Evolutionary conservation across 306 rosid species (phyloP).

Genomic region (Vigna radiata): DNA sequence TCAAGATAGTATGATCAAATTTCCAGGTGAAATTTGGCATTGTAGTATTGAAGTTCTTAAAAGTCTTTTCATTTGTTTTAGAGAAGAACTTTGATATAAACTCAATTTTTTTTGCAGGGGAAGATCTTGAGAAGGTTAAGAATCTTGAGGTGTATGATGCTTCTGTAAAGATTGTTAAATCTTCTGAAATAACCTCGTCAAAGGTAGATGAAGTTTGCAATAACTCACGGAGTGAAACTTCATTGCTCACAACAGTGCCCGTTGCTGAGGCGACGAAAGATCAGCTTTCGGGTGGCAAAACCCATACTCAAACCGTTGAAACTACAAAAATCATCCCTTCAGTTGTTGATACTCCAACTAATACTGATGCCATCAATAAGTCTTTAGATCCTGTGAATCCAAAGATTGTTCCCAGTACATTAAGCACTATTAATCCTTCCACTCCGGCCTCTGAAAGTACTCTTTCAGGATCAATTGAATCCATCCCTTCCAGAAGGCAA

Average conservation of each 20-base stretch:
- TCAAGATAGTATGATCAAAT: conserved; percentile 46
- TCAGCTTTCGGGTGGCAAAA: conserved; percentile 47
- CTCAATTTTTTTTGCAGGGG: conserved; percentile 57
- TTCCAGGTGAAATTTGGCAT: conserved; percentile 54
- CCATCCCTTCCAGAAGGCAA: conserved; percentile 65
- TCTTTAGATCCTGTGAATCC: conserved; percentile 48
- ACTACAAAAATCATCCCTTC: conserved; percentile 47
- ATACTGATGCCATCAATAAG: conserved; percentile 49
- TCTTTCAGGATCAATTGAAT: conserved; percentile 58
- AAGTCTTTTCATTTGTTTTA: conserved; percentile 15
- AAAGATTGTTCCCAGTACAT: conserved; percentile 51
- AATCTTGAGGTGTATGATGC: conserved; percentile 47
- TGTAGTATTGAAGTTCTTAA: conserved; percentile 17
- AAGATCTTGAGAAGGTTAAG: conserved; percentile 55
- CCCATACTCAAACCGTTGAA: conserved; percentile 51
- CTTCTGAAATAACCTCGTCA: conserved; percentile 46
- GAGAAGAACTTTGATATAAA: conserved; percentile 17
- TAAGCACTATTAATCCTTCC: conserved; percentile 48
- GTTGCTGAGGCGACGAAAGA: conserved; percentile 50
- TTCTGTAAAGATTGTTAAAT: conserved; percentile 48
- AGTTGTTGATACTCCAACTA: conserved; percentile 50
- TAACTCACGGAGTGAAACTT: conserved; percentile 45
- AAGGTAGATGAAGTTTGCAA: conserved; percentile 45
- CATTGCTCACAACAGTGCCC: conserved; percentile 45
- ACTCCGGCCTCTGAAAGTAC: conserved; percentile 53